Evolutionary conservation across 495 filamentous ascomycete genomes (phyloP).

Genomic region (Platismatia glauca): DNA sequence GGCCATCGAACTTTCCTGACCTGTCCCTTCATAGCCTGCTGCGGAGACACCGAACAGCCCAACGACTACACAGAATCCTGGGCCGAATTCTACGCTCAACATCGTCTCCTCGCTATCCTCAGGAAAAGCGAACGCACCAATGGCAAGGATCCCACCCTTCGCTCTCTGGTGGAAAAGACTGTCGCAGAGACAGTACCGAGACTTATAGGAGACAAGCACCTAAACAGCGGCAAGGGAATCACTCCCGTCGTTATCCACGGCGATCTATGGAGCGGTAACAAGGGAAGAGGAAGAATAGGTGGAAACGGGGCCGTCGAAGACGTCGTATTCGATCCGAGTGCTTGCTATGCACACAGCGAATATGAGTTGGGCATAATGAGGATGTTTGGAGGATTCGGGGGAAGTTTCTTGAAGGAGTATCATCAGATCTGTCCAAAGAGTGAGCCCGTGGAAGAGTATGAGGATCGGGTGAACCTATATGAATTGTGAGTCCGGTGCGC

Average conservation of each 20-base stretch:
- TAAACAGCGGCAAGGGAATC: slow-evolving; percentile 50
- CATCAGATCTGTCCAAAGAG: slow-evolving; percentile 63
- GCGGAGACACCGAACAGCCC: slow-evolving; percentile 72
- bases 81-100: slow-evolving; percentile 75
- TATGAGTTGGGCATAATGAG: slow-evolving; percentile 90
- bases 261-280: slow-evolving; percentile 87
- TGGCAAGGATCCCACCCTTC: slow-evolving; percentile 53
- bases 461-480: slow-evolving; percentile 71
- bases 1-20: not conserved
- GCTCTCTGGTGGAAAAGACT: slow-evolving; percentile 53
- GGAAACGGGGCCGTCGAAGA: slow-evolving; percentile 52
- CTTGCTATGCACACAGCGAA: slow-evolving; percentile 77
- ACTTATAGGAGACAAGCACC: slow-evolving; percentile 56
- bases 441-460: slow-evolving; percentile 76
- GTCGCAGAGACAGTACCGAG: slow-evolving; percentile 56
- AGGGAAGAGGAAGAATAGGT: slow-evolving; percentile 54
- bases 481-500: slow-evolving; percentile 56
- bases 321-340: slow-evolving; percentile 74
- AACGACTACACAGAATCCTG: slow-evolving; percentile 62
- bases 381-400: slow-evolving; percentile 91
- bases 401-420: slow-evolving; percentile 68
- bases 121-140: slow-evolving; percentile 47
- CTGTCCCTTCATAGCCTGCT: slow-evolving; percentile 42
- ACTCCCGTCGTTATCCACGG: slow-evolving; percentile 77
- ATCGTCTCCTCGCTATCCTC: slow-evolving; percentile 58